Evolutionary conservation across 352 stramenopile species (phyloP).

Genomic region (Pythium dissimile): DNA sequence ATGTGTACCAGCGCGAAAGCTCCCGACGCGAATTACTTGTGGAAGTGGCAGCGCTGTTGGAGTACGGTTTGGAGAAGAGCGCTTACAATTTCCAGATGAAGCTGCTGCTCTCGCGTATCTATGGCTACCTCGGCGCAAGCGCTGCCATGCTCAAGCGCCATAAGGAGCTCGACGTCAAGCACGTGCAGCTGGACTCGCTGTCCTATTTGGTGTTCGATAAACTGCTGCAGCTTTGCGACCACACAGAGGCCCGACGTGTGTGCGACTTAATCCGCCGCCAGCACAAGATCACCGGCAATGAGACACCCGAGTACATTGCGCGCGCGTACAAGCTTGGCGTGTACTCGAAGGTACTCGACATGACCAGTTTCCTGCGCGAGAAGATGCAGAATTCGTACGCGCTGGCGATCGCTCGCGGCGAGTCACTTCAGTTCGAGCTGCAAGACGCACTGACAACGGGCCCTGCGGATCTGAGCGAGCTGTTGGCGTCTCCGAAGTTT

Average conservation of each 20-base stretch:
- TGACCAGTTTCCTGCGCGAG: slow-evolving; percentile 72
- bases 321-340: slow-evolving; percentile 78
- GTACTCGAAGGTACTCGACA: slow-evolving; percentile 82
- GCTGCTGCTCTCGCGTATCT: slow-evolving; percentile 76
- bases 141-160: slow-evolving; percentile 64
- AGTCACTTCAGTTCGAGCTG: slow-evolving; percentile 56
- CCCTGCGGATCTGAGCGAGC: slow-evolving; percentile 41
- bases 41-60: slow-evolving; percentile 52
- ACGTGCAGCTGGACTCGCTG: slow-evolving; percentile 83
- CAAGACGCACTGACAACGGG: slow-evolving; percentile 43
- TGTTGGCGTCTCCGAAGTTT: slow-evolving; percentile 42
- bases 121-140: slow-evolving; percentile 65
- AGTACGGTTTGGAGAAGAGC: slow-evolving; percentile 75
- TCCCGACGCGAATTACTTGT: slow-evolving; percentile 37
- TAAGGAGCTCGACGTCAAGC: slow-evolving; percentile 80
- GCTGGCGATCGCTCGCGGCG: slow-evolving; percentile 57
- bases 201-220: slow-evolving; percentile 84
- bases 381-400: slow-evolving; percentile 77
- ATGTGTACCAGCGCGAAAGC: slow-evolving; percentile 51
- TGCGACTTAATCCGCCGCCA: slow-evolving; percentile 45
- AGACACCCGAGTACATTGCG: slow-evolving; percentile 80
- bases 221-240: slow-evolving; percentile 58
- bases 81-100: slow-evolving; percentile 91
- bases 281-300: slow-evolving; percentile 49
- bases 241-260: slow-evolving; percentile 48